Evolutionary conservation across 1,284 basidiomycete species (phyloP).

Genomic region (Flammula alnicola): DNA sequence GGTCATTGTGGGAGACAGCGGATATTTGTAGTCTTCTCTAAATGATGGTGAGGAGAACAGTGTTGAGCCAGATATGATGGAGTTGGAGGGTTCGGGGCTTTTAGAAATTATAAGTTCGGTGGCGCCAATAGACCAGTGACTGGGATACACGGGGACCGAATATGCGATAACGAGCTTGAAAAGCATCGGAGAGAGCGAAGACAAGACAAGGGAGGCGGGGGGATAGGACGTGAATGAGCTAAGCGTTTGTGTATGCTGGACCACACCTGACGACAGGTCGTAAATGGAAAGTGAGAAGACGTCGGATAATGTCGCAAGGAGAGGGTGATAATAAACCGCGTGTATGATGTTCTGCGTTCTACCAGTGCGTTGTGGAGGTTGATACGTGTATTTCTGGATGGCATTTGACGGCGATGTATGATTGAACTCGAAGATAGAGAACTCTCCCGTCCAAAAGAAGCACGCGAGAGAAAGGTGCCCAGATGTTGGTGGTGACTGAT

Average conservation of each 20-base stretch:
- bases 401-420: slow-evolving; percentile 43
- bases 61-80: slow-evolving; percentile 25
- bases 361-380: slow-evolving; percentile 43
- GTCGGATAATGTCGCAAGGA: slow-evolving; percentile 71
- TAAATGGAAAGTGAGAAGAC: slow-evolving; percentile 71
- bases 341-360: slow-evolving; percentile 57
- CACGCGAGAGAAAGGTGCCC: slow-evolving; percentile 53
- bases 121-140: slow-evolving; percentile 79
- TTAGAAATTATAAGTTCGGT: slow-evolving; percentile 70
- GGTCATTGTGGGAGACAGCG: slow-evolving; percentile 38
- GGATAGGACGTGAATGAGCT: slow-evolving; percentile 76
- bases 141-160: slow-evolving; percentile 76
- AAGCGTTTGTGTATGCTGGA: slow-evolving; percentile 64
- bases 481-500: slow-evolving; percentile 64
- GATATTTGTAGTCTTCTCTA: slow-evolving; percentile 28
- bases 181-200: slow-evolving; percentile 54
- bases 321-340: slow-evolving; percentile 76
- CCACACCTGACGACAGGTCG: slow-evolving; percentile 55
- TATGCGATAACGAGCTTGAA: slow-evolving; percentile 78
- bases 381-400: slow-evolving; percentile 52
- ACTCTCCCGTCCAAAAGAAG: slow-evolving; percentile 73
- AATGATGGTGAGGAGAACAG: slow-evolving; percentile 26
- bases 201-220: slow-evolving; percentile 72
- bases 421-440: slow-evolving; percentile 58
- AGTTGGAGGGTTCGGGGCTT: slow-evolving; percentile 22